These are phyloP conservation scores for Bruguiera hainesii DNA, from an alignment of 441 rosid species.

Conservation along the genomic window DNA sequence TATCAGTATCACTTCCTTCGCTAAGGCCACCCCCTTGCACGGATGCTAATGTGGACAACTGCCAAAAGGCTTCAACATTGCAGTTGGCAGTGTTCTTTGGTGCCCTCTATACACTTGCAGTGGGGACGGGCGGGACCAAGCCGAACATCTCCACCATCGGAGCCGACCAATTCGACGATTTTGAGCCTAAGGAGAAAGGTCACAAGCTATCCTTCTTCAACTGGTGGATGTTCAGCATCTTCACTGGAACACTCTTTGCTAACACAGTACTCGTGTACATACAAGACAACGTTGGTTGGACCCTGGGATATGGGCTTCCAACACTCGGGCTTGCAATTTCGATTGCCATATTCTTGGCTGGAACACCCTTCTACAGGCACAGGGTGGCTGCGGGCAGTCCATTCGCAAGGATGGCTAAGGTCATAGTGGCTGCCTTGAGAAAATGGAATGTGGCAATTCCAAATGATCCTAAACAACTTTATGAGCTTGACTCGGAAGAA, in stretches of 20 bases:
- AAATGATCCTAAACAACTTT: conserved; percentile 38
- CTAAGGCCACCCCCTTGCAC: conserved; percentile 71
- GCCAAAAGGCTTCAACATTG: conserved; percentile 53
- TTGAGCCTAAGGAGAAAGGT: conserved; percentile 66
- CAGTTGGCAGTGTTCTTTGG: conserved; percentile 62
- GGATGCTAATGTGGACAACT: conserved; percentile 25
- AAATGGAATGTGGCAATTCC: conserved; percentile 51
- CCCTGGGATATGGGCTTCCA: conserved; percentile 72
- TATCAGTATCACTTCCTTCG: conserved; percentile 68
- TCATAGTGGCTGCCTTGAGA: conserved; percentile 62
- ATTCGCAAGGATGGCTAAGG: conserved; percentile 66
- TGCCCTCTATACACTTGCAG: conserved; percentile 62
- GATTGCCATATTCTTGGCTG: conserved; percentile 52
- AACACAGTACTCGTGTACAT: conserved; percentile 73
- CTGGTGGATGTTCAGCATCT: conserved; percentile 98
- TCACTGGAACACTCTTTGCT: conserved; percentile 86
- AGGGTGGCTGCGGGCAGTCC: conserved; percentile 67
- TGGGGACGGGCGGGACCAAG: conserved; percentile 91
- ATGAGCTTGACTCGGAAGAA: conserved; percentile 56
- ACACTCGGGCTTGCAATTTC: conserved; percentile 65
- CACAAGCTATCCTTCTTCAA: conserved; percentile 89
- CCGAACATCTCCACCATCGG: conserved; percentile 92
- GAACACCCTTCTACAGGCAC: conserved; percentile 77
- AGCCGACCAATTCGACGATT: conserved; percentile 89
- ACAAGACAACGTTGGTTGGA: conserved; percentile 92